Percentiles rank a stretch among this genome's conserved stretches.
Evolutionary conservation across 345 rosid species (phyloP).

Genomic region (Cardamine chenopodiifolia): DNA sequence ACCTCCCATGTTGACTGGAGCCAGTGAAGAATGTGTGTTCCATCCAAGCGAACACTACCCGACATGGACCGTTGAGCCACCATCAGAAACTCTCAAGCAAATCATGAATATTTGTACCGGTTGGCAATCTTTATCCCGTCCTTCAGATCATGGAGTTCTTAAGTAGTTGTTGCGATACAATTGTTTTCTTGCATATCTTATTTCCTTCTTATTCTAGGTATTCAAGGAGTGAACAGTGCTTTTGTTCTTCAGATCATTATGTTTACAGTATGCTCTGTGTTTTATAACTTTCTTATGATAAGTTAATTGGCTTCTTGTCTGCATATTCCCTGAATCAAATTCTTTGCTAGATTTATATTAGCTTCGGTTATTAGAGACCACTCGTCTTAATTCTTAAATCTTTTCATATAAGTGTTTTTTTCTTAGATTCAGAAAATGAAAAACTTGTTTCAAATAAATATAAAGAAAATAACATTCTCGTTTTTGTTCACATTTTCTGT

Average conservation of each 20-base stretch:
- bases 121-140: slow-evolving; percentile 63
- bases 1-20: slow-evolving; percentile 45
- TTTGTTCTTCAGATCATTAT: slow-evolving; percentile 24
- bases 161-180: slow-evolving; percentile 25
- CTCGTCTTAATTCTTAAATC: neutral
- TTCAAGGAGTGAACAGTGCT: slow-evolving; percentile 6
- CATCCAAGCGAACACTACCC: slow-evolving; percentile 63
- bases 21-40: slow-evolving; percentile 49
- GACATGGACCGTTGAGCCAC: slow-evolving; percentile 60
- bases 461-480: slow-evolving; percentile 18
- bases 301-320: slow-evolving; percentile 23
- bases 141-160: slow-evolving; percentile 41
- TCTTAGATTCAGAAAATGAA: neutral
- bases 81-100: slow-evolving; percentile 59
- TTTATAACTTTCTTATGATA: neutral
- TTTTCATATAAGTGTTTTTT: neutral
- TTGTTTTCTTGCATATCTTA: slow-evolving; percentile 4
- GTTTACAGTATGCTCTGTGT: slow-evolving; percentile 20
- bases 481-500: slow-evolving; percentile 6
- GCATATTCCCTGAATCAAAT: neutral
- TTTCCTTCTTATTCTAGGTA: neutral
- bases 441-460: neutral
- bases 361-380: neutral
- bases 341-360: slow-evolving; percentile 3
- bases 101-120: slow-evolving; percentile 60